Evolutionary conservation across 345 rosid species (phyloP).

Genomic region (Mercurialis annua): DNA sequence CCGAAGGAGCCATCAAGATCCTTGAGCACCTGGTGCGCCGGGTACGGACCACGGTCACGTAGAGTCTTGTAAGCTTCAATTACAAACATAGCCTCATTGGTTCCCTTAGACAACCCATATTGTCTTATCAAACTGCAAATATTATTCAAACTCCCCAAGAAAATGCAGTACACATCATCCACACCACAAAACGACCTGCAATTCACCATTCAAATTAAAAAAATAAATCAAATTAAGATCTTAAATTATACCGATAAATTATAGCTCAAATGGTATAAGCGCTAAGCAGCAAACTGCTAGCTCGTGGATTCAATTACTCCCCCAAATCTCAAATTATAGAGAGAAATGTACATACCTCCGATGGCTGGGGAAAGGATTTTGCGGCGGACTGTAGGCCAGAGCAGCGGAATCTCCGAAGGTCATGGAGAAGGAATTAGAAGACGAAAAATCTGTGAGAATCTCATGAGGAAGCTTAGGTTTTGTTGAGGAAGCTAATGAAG

Average conservation of each 20-base stretch:
- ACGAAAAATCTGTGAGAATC: conserved; percentile 58
- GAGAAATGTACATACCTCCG: conserved; percentile 46
- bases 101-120: conserved; percentile 68
- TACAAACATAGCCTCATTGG: conserved; percentile 76
- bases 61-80: conserved; percentile 84
- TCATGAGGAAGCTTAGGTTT: conserved; percentile 64
- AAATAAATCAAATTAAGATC: too few species aligned
- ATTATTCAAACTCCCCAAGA: conserved; percentile 70
- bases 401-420: conserved; percentile 66
- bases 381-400: conserved; percentile 53
- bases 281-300: too few species aligned
- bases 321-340: neutral
- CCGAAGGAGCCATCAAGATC: conserved; percentile 88
- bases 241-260: too few species aligned
- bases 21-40: conserved; percentile 85
- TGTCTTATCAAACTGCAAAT: conserved; percentile 57
- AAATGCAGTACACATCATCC: conserved; percentile 77
- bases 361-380: conserved; percentile 28
- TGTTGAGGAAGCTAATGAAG: conserved; percentile 40
- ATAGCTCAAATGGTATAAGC: too few species aligned
- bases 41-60: conserved; percentile 93
- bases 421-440: conserved; percentile 58
- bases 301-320: too few species aligned
- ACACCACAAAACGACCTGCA: conserved; percentile 75
- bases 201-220: neutral